Conservation (phyloP, 2,329 filamentous ascomycete species). For the Cladosporium velox region DNA sequence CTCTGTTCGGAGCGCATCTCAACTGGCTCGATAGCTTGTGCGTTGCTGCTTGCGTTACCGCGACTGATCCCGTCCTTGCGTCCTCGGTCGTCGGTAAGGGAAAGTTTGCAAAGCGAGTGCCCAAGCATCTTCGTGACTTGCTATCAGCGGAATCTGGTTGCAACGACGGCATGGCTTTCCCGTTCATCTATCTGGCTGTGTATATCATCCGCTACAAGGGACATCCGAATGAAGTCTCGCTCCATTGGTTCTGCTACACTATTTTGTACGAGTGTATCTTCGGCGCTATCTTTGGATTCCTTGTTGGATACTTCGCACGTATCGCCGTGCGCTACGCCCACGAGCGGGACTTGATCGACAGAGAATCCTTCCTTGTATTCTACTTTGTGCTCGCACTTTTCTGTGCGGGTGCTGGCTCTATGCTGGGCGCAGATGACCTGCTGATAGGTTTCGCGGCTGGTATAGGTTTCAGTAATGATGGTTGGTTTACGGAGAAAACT, state of each 20-base stretch:
- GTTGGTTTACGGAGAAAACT: conserved; percentile 97
- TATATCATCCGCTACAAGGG: conserved; percentile 84
- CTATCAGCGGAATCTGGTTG: conserved; percentile 96
- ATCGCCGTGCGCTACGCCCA: conserved; percentile 90
- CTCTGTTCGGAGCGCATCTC: conserved; percentile 71
- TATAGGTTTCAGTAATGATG: conserved; percentile 98
- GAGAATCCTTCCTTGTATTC: conserved; percentile 97
- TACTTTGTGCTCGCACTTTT: conserved; percentile 97
- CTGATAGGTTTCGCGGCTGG: conserved; percentile 92
- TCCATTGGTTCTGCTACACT: conserved; percentile 86
- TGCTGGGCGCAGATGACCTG: conserved; percentile 89
- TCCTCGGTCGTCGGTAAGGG: conserved; percentile 98
- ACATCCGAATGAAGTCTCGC: conserved; percentile 67
- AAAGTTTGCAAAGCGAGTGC: conserved; percentile 96
- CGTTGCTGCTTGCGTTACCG: conserved; percentile 89
- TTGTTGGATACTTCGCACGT: conserved; percentile 84
- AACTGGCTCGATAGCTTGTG: conserved; percentile 88
- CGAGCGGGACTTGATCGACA: conserved; percentile 80
- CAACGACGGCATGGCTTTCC: conserved; percentile 99
- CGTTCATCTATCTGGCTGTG: conserved; percentile 89
- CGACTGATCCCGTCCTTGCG: conserved; percentile 93
- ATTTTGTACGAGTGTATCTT: conserved; percentile 96
- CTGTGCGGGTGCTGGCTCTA: conserved; percentile 88
- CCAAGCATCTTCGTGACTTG: conserved; percentile 93
- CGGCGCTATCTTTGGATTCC: conserved; percentile 83